Base-by-base conservation (phyloP, 2,329 filamentous ascomycete genomes). In the Colletotrichum sp. region DNA sequence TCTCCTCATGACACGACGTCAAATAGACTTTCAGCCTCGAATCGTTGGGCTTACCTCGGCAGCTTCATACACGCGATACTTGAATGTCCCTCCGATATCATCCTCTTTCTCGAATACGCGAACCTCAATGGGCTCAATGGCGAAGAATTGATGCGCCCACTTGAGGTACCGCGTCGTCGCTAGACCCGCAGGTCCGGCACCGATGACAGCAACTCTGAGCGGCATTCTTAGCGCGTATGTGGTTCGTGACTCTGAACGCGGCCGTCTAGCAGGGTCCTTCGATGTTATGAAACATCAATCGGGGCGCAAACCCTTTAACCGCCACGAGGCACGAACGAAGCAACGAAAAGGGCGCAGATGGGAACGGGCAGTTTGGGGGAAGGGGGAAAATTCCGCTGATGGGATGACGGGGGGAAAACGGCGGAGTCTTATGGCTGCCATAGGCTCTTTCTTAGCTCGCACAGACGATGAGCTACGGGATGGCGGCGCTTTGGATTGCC, bases 61-160 rank as follows among this genome's bases (percentile, higher is more conserved):
- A 52, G 88, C 86, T 71, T 89, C 87, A 70, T 89, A 90, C 8
- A 85, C 82, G 3, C 87, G 84, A 72, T 88, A 85, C 32, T 84
- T 82, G 79, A 90, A 89, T 0, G 87, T 89, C 1, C 88, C 88
- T 6, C 88, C 88, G 57, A 90, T 82, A 1, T 84, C 81, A 13
- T 83, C 80, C 73, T 87, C 84, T 26, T 84, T 81, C 80, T 90
- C 88, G 57, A 89, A 89, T 6, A 90, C 81, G 9, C 82, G 83
- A 2, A 81, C 85, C 67, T 89, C 84, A 34, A 90, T 84, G 7
- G 84, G 85, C 1, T 82, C 78, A 1, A 84, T 82, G 2, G 80
- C 80, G 26, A 87, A 86, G 80, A 81, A 86, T 24, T 84, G 57
- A 62, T 87, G 85, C 1, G 86, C 85, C 7, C 83, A 83, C n/a